A percentile compares a stretch with the other conserved stretches of the same genome.
These are phyloP conservation scores for Pythium apleroticum DNA, from an alignment of 352 stramenopile species.

Conservation along the genomic window DNA sequence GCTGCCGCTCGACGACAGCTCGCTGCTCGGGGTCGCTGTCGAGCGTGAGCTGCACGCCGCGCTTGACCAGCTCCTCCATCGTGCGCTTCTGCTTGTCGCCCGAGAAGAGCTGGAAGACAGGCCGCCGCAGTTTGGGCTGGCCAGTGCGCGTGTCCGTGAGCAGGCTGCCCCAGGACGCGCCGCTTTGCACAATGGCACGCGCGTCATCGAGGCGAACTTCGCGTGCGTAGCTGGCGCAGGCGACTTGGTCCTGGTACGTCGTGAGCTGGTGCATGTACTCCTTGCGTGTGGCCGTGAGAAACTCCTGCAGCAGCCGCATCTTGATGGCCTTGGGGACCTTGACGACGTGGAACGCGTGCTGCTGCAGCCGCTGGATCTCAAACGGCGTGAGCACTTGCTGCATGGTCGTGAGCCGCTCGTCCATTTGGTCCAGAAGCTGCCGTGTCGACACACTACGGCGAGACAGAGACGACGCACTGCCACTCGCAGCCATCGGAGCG, in stretches of 20 bases:
- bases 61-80: constrained; percentile 63
- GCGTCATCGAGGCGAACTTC: constrained; percentile 70
- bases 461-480: constrained; percentile 10
- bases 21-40: constrained; percentile 63
- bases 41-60: constrained; percentile 65
- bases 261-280: constrained; percentile 44
- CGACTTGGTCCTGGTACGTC: constrained; percentile 49
- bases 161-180: constrained; percentile 36
- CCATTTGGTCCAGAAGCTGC: constrained; percentile 48
- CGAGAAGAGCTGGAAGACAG: constrained; percentile 58
- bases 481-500: not conserved
- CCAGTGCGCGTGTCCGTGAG: constrained; percentile 23
- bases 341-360: constrained; percentile 58
- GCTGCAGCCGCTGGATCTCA: constrained; percentile 71
- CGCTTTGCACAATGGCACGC: constrained; percentile 68
- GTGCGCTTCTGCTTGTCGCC: constrained; percentile 25
- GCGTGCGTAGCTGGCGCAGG: constrained; percentile 49
- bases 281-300: constrained; percentile 42
- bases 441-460: constrained; percentile 27
- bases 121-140: constrained; percentile 17
- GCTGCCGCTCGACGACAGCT: constrained; percentile 46
- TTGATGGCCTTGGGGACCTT: constrained; percentile 76
- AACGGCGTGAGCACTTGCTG: constrained; percentile 78
- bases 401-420: constrained; percentile 65
- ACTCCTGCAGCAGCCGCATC: constrained; percentile 47